phyloP scores from a whole-genome alignment of 768 basidiomycete species.

The Boletus vermiculosoides region DNA sequence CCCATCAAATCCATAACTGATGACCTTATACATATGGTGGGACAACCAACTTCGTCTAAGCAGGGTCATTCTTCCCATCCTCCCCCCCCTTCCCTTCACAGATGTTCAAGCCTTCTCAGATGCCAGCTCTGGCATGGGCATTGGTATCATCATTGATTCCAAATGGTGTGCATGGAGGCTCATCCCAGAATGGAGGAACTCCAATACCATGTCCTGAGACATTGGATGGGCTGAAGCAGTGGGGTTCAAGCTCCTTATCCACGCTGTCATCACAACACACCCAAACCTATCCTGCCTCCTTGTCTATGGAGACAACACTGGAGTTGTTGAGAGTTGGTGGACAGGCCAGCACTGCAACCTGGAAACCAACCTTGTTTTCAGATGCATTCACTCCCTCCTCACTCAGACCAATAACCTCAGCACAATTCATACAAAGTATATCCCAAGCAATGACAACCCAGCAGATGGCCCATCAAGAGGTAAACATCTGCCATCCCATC shows the following conservation, averaged over 20 bases:
- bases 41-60: accelerated
- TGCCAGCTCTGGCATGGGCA: neutral
- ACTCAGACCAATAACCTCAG: neutral
- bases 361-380: neutral
- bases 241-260: neutral
- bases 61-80: neutral
- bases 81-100: neutral
- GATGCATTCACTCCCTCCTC: neutral
- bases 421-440: neutral
- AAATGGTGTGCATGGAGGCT: neutral
- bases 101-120: neutral
- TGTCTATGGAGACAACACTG: neutral
- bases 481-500: neutral
- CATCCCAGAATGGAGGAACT: neutral
- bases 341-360: neutral
- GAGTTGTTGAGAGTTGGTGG: conserved; percentile 3
- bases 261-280: neutral
- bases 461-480: neutral
- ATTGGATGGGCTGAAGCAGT: conserved; percentile 1
- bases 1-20: neutral
- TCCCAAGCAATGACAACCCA: neutral
- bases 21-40: neutral
- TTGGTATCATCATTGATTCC: neutral
- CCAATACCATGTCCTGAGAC: neutral
- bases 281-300: too few relatives aligned